Evolutionary conservation across 768 basidiomycete species (phyloP), one percentile per base, ranked within the genome.

Genomic region (Collybia nuda): DNA sequence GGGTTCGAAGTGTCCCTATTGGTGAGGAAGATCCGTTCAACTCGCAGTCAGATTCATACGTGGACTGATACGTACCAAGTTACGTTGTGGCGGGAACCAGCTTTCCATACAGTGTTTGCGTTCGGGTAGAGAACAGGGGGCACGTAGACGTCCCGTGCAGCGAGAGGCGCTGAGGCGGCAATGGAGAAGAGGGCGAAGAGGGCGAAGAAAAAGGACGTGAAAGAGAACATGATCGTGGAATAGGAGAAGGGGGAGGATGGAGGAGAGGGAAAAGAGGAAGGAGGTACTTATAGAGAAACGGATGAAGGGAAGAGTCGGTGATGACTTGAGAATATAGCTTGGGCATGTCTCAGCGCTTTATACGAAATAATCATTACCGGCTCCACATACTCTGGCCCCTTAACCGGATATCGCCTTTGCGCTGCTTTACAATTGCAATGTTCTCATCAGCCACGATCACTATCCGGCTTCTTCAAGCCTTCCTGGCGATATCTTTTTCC

Each of bases 71-170:
- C 67, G 17, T 62, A 73, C 80, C 80, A 82, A 36, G 68, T 70
- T 51, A 82, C 78, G 44, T 61, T 67, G 50, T 70, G 71, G 4
- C 51, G 62, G 15, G 59, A 22, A 4, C 78, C 78, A 12, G 67
- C 67, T 21, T 53, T 55, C 80, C 80, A 82, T 32, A 70, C 59
- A 15, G 68, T 65, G 17, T 55, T 62, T 2, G 58, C 56, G 15
- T 51, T 21, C 1, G 80, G 80, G 35, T 58, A 69, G 18, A 56
- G 56, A 49, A 82, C 66, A 15, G 60, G 64, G 0, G 81, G 81
- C 0, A 67, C 71, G 61, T 70, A 82, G 6, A 81, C 79, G 47
- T 81, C 80, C 26, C 78, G 71, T n/a, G 54, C 37, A 26, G 58
- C 62, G 21, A 69, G 42, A 24, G 72, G 75, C 55, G 65, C 59